These are phyloP conservation scores for Urostyla sp. DNA, from an alignment of 73 alveolate genomes.

Conservation along the genomic window DNA sequence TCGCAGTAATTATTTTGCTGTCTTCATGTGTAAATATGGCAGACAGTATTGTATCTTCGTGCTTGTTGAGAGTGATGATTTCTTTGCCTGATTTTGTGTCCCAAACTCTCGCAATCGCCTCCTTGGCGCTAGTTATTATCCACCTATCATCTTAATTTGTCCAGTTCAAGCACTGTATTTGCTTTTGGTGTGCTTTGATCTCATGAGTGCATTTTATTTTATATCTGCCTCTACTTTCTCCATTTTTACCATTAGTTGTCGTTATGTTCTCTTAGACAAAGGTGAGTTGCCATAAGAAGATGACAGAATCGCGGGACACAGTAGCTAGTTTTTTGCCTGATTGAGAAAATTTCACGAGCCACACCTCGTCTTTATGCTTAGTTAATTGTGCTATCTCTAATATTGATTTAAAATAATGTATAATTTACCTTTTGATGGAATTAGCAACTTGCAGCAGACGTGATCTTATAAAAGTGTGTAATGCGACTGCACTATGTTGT, in stretches of 20 bases:
- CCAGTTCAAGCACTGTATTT: conserved; percentile 22
- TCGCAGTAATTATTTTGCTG: conserved; percentile 18
- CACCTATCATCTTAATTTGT: conserved; percentile 38
- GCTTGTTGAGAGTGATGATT: conserved; percentile 1
- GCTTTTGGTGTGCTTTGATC: conserved; percentile 36
- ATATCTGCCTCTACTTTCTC: background rate
- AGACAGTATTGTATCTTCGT: background rate
- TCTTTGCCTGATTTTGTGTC: conserved; percentile 36
- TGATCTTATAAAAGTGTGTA: conserved; percentile 55
- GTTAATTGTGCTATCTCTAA: conserved; percentile 40
- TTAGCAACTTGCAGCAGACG: conserved; percentile 26
- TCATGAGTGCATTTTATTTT: conserved; percentile 50
- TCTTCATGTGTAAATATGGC: conserved; percentile 25
- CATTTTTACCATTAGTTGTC: background rate
- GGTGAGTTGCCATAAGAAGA: conserved; percentile 28
- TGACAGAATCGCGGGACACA: conserved; percentile 25
- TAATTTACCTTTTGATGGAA: conserved; percentile 30
- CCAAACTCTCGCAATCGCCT: conserved; percentile 41
- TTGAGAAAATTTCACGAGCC: conserved; percentile 48
- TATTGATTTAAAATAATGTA: no score
- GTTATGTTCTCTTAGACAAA: background rate
- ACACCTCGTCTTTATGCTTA: conserved; percentile 62
- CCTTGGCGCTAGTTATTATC: conserved; percentile 13
- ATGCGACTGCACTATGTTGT: background rate
- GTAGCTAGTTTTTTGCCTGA: conserved; percentile 58